Evolutionary conservation across 768 basidiomycete species (phyloP).

Genomic region (Lanmaoa rubissima): DNA sequence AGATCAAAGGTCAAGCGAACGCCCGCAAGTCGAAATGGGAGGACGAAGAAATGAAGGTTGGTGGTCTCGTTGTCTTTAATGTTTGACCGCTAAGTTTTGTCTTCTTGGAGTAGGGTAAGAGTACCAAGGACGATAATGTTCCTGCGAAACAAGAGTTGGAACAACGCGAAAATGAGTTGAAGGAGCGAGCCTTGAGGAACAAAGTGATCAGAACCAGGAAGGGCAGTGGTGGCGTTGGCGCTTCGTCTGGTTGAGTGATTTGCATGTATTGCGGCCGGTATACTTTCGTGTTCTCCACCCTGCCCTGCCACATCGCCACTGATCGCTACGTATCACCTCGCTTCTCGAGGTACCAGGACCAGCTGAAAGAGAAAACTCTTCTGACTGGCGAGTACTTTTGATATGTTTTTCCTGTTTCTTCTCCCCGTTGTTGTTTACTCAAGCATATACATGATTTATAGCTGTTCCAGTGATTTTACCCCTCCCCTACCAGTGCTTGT

Average conservation of each 20-base stretch:
- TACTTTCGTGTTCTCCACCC: slow-evolving; percentile 16
- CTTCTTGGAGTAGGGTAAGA: slow-evolving; percentile 21
- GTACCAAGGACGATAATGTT: slow-evolving; percentile 3
- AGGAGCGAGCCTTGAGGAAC: slow-evolving; percentile 78
- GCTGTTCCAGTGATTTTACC: slow-evolving; percentile 14
- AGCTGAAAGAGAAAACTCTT: slow-evolving; percentile 18
- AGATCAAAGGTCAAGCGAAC: slow-evolving; percentile 73
- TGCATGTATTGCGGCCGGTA: slow-evolving; percentile 16
- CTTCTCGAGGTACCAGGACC: slow-evolving; percentile 25
- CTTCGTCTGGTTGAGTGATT: slow-evolving; percentile 20
- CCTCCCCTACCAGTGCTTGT: slow-evolving; percentile 16
- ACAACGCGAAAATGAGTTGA: slow-evolving; percentile 73
- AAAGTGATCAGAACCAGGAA: slow-evolving; percentile 78
- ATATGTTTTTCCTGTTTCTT: slow-evolving; percentile 16
- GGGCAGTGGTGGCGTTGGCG: slow-evolving; percentile 30
- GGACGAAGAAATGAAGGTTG: slow-evolving; percentile 33
- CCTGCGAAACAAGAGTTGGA: slow-evolving; percentile 49
- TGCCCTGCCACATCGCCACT: slow-evolving; percentile 15
- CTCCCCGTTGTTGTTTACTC: slow-evolving; percentile 15
- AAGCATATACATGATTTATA: slow-evolving; percentile 22
- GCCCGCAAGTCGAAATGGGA: slow-evolving; percentile 57
- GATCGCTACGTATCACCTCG: slow-evolving; percentile 22
- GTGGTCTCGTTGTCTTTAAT: slow-evolving; percentile 9
- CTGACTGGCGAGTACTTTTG: slow-evolving; percentile 20
- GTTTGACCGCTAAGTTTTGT: slow-evolving; percentile 7